Percentiles rank a stretch among this genome's conserved stretches.
Conservation (phyloP, 495 filamentous ascomycete species). For the Penicillium desertorum region DNA sequence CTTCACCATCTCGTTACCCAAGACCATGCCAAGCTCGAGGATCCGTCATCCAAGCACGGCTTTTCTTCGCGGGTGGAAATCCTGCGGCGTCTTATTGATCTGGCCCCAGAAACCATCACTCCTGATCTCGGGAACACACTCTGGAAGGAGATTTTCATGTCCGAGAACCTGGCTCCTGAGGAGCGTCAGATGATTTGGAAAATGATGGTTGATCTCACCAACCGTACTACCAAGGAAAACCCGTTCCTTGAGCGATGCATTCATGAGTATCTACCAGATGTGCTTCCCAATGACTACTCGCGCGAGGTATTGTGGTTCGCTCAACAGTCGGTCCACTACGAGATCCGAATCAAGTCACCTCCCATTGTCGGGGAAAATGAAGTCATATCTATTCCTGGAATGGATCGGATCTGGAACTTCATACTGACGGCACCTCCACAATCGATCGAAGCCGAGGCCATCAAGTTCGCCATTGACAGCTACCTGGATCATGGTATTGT, state of each 20-base stretch:
- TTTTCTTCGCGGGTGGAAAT: slow-evolving; percentile 57
- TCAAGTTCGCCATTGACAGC: slow-evolving; percentile 67
- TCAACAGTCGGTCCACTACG: slow-evolving; percentile 50
- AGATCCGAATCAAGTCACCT: slow-evolving; percentile 44
- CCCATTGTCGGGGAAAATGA: slow-evolving; percentile 42
- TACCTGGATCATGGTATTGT: slow-evolving; percentile 62
- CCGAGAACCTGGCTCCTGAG: slow-evolving; percentile 51
- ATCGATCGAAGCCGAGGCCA: slow-evolving; percentile 68
- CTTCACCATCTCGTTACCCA: slow-evolving; percentile 46
- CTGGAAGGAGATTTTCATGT: slow-evolving; percentile 68
- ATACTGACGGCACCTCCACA: slow-evolving; percentile 68
- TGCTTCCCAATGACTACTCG: slow-evolving; percentile 66
- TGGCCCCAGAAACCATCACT: slow-evolving; percentile 59
- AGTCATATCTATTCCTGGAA: slow-evolving; percentile 56
- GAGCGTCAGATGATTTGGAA: slow-evolving; percentile 66
- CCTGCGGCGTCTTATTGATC: slow-evolving; percentile 55
- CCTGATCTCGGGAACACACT: slow-evolving; percentile 59
- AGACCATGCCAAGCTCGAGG: slow-evolving; percentile 38
- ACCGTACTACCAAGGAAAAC: slow-evolving; percentile 49
- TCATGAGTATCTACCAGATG: slow-evolving; percentile 59
- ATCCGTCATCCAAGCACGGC: slow-evolving; percentile 38
- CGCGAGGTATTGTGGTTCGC: slow-evolving; percentile 66
- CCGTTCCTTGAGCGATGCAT: slow-evolving; percentile 67
- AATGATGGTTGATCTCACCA: slow-evolving; percentile 55
- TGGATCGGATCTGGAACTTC: slow-evolving; percentile 82